Percentiles rank a stretch among this genome's conserved stretches.
These are phyloP conservation scores for Camelina sativa DNA, from an alignment of 345 rosid genomes.

Conservation along the genomic window DNA sequence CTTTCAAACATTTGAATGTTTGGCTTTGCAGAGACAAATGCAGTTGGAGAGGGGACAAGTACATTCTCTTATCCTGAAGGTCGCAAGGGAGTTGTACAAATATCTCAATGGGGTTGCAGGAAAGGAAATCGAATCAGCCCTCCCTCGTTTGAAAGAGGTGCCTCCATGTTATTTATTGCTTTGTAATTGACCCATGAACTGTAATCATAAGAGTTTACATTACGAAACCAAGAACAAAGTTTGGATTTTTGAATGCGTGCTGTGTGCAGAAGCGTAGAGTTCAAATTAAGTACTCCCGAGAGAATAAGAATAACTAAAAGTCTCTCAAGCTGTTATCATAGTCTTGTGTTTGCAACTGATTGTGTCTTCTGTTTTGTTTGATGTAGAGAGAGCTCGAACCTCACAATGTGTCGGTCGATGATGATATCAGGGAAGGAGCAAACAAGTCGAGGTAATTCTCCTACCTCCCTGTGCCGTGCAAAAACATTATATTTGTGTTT, in stretches of 20 bases:
- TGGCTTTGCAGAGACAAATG: conserved; percentile 72
- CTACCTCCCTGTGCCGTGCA: neutral
- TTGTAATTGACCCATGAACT: conserved; percentile 20
- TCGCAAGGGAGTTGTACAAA: conserved; percentile 62
- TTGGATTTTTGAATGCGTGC: conserved; percentile 1
- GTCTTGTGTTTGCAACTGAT: conserved; percentile 15
- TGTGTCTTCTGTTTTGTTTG: conserved; percentile 19
- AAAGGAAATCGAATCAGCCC: conserved; percentile 56
- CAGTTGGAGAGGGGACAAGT: conserved; percentile 75
- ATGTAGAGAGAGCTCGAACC: conserved; percentile 70
- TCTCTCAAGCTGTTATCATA: neutral
- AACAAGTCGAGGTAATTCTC: conserved; percentile 72
- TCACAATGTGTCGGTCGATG: conserved; percentile 70
- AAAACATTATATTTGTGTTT: conserved; percentile 1
- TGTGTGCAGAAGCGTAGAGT: conserved; percentile 6
- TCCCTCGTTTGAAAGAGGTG: conserved; percentile 77
- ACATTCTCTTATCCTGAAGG: conserved; percentile 64
- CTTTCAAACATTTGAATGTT: conserved; percentile 24
- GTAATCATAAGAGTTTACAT: neutral
- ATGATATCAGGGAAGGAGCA: conserved; percentile 84
- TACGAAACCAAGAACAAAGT: conserved; percentile 15
- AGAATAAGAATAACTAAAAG: conserved; percentile 8
- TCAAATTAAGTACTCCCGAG: neutral
- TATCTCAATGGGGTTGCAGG: conserved; percentile 64
- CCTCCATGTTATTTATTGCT: conserved; percentile 6